Base-by-base conservation (phyloP, 805 yeast genomes). In the Cyberlindnera maclurae region DNA sequence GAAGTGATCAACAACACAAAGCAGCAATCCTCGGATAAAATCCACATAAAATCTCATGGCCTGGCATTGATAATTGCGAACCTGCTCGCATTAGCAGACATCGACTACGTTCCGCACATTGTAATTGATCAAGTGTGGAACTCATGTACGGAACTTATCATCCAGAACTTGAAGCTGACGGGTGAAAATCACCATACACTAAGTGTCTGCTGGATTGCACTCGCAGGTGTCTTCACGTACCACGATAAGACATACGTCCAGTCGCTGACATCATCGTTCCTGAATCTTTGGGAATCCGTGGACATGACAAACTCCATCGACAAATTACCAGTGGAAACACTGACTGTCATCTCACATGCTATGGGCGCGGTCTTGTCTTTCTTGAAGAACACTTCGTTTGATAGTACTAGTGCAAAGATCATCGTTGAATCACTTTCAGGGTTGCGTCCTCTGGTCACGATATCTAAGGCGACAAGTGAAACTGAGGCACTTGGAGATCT, bases 161-260 rank as follows among this genome's bases (percentile, higher is more conserved):
- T 59, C n/a, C 70, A 62, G 34, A 55, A 62, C 24, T 57, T 54
- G 22, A 54, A 60, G 3, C 45, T 64, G 4, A 59, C 61, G 0
- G 47, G 57, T 9, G 31, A 58, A 31, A 38, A 65, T 43, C 53
- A 63, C 55, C 52, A 60, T 47, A 55, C 67, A 48, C 52, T 64
- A 29, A 36, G 72, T 34, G 55, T 72, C 31, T 59, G 85, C 30
- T 83, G 93, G 90, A 67, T 74, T 12, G 50, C 80, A 17, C 51
- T 83, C 16, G 64, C 69, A 43, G 90, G 90, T 3, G 56, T 82
- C 4, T 73, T 82, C 68, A 72, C 77, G 36, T 72, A 75, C 50
- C 51, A 60, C 0, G 82, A 81, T 28, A 68, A 70, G 12, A 60
- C 65, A 17, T 72, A 75, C 40, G 62, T 83, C 28, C 63, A 68